Evolutionary conservation across 2,329 filamentous ascomycete genomes (phyloP), one percentile per base, ranked within the genome.

Genomic region (Arthrocladium fulminans): DNA sequence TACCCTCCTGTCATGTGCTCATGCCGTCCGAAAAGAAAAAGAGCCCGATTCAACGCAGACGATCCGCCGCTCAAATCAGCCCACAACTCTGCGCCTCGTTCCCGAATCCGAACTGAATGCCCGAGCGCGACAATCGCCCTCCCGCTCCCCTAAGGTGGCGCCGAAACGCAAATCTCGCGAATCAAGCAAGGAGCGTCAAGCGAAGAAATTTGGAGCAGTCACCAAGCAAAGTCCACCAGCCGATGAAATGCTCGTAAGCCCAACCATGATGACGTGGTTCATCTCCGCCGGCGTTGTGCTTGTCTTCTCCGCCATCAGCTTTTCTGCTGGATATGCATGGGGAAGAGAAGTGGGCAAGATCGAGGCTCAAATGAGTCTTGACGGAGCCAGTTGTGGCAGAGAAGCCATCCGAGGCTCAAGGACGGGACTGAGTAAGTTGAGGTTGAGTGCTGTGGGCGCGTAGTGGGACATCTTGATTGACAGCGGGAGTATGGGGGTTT

Each of bases 1-100:
- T 1, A 97, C 92, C 0, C 76, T 98, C 10, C 78, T 98, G 10
- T 96, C 90, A n/a, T 94, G 88, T 60, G 90, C 88, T 0, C 88
- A 89, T 2, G 92, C 90, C 0, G 92, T 90, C 1, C 79, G 92
- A 37, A 95, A 92, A 61, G 69, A 72, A 43, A 60, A 59, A 50
- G 68, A 66, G 40, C 32, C 32, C 2, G 61, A 38, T 42, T 47
- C 45, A 46, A 47, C n/a, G 17, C 24, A 37, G 25, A 12, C 38
- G 6, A 38, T 39, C 24, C 50, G 53, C 40, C 30, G 47, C 8
- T 50, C 56, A 6, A 51, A 48, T 17, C 56, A 59, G 44, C 52
- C 55, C 2, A 57, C 58, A n/a, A 32, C 55, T 7, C 73, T 83
- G 41, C 72, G 79, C 22, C 65, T 83, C 19, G 74, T 83, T 0